A percentile compares a stretch with the other conserved stretches of the same genome.
These are phyloP conservation scores for Phytophthora pinifolia DNA, from an alignment of 352 stramenopile species.

Conservation along the genomic window DNA sequence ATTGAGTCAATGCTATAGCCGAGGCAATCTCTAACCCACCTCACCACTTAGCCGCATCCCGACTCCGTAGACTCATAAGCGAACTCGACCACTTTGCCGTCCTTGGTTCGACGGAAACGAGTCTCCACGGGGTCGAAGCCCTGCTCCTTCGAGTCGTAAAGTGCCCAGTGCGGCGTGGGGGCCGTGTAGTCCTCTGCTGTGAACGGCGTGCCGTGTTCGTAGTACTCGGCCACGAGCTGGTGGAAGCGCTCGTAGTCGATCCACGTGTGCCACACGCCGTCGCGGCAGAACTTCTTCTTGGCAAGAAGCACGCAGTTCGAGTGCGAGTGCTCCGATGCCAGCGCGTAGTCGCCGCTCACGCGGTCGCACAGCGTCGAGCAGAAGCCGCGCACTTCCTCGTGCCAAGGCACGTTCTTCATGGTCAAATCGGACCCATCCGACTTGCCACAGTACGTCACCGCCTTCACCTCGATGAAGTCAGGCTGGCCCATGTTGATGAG, in stretches of 20 bases:
- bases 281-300: constrained; percentile 86
- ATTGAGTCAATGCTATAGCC: constrained; percentile 18
- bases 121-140: constrained; percentile 97
- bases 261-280: constrained; percentile 97
- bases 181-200: constrained; percentile 94
- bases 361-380: constrained; percentile 79
- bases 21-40: constrained; percentile 5
- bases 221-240: constrained; percentile 80
- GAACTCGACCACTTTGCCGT: constrained; percentile 87
- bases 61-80: constrained; percentile 84
- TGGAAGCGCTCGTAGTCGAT: constrained; percentile 99
- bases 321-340: constrained; percentile 96
- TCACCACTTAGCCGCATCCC: constrained; percentile 62
- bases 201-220: constrained; percentile 87
- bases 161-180: constrained; percentile 93
- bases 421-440: constrained; percentile 97
- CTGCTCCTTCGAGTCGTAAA: constrained; percentile 95
- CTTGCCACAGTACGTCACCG: constrained; percentile 98
- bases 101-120: constrained; percentile 84
- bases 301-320: constrained; percentile 96
- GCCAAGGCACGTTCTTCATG: constrained; percentile 98
- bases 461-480: constrained; percentile 97
- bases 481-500: constrained; percentile 91
- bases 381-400: constrained; percentile 96
- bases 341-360: constrained; percentile 88